These are phyloP conservation scores for Acrocalymma vagum DNA, from an alignment of 2,329 filamentous ascomycete species.

Conservation along the genomic window DNA sequence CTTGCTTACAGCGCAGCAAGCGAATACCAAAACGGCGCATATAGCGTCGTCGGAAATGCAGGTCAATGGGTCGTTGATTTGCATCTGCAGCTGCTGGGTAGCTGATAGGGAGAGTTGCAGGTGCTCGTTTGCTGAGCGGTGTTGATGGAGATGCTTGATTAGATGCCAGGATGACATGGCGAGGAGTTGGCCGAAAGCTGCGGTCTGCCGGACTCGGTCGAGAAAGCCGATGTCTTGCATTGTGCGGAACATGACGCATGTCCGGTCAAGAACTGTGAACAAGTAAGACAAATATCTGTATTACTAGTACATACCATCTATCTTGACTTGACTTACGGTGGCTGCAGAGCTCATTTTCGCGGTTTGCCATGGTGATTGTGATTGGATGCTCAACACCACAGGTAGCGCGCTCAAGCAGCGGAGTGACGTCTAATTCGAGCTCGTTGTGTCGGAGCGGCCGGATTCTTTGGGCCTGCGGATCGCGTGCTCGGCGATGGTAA, in stretches of 20 bases:
- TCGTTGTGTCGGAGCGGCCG: too few species aligned
- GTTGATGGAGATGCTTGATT: neutral
- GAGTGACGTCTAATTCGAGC: too few species aligned
- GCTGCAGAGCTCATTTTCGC: conserved; percentile 1
- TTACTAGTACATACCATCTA: too few species aligned
- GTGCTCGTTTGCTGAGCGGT: neutral
- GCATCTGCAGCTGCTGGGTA: conserved; percentile 2
- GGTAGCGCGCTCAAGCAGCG: too few species aligned
- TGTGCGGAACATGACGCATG: too few species aligned
- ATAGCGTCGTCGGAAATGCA: neutral
- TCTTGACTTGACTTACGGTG: conserved; percentile 5
- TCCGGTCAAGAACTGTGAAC: too few species aligned
- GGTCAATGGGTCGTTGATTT: neutral
- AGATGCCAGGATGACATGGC: conserved; percentile 4
- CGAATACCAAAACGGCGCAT: neutral
- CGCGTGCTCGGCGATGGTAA: too few species aligned
- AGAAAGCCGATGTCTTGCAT: neutral
- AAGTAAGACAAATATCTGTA: too few species aligned
- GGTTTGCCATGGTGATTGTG: neutral
- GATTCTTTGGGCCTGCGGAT: too few species aligned
- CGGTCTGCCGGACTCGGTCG: neutral
- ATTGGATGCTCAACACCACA: too few species aligned
- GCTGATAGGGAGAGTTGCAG: neutral
- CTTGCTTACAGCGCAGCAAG: conserved; percentile 1
- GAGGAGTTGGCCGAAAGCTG: conserved; percentile 1